Evolutionary conservation across 2,329 filamentous ascomycete genomes (phyloP).

Genomic region (Ustilaginoidea virens): DNA sequence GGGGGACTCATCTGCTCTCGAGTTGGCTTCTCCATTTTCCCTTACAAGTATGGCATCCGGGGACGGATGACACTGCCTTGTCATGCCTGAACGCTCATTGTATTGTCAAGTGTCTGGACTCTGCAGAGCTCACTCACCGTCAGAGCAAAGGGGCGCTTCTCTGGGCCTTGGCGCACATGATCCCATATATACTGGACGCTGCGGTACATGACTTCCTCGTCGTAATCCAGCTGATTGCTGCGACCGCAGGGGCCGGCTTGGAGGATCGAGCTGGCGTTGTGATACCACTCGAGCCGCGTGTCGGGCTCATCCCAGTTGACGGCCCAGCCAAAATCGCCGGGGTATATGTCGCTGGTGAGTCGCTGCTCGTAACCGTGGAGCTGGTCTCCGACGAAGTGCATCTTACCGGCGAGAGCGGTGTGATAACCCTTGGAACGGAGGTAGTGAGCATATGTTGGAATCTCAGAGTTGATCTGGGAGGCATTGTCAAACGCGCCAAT

Average conservation of each 20-base stretch:
- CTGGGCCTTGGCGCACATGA: conserved; percentile 64
- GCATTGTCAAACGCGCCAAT: conserved; percentile 90
- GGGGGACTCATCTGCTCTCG: no score
- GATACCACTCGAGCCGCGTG: conserved; percentile 80
- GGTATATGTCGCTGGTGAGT: conserved; percentile 90
- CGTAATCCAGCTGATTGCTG: conserved; percentile 90
- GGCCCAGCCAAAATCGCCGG: conserved; percentile 84
- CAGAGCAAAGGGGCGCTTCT: conserved; percentile 66
- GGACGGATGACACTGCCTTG: background rate
- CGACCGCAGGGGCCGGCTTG: conserved; percentile 79
- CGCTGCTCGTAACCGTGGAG: conserved; percentile 87
- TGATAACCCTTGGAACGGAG: conserved; percentile 74
- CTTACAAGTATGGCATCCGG: background rate
- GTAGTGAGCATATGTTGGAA: conserved; percentile 88
- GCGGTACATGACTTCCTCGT: conserved; percentile 91
- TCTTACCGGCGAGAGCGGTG: conserved; percentile 83
- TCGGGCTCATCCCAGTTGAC: conserved; percentile 92
- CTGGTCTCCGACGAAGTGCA: conserved; percentile 95
- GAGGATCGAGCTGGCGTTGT: conserved; percentile 86
- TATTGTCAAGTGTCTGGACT: background rate
- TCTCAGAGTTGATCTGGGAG: conserved; percentile 65
- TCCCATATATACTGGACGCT: conserved; percentile 83
- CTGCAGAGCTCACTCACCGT: conserved; percentile 32
- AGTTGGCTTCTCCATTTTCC: no score
- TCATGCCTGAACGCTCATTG: background rate